Evolutionary conservation across 768 basidiomycete species (phyloP).

Genomic region (Galerina marginata): DNA sequence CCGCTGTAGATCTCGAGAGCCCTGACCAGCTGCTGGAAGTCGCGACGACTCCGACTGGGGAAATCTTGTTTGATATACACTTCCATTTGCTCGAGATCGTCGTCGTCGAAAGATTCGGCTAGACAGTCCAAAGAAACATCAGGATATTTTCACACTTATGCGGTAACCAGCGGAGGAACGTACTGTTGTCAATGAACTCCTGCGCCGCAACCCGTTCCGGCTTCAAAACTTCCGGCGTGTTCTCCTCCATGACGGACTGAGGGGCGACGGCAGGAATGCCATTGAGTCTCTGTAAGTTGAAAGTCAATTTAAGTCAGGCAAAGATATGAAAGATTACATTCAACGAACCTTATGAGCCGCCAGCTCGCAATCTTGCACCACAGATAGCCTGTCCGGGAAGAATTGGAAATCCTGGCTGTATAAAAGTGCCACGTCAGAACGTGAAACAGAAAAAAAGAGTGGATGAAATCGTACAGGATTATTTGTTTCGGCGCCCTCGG

Average conservation of each 20-base stretch:
- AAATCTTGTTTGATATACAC: slow-evolving; percentile 79
- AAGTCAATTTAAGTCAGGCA: neutral
- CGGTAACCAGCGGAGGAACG: neutral
- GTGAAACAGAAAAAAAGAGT: slow-evolving; percentile 23
- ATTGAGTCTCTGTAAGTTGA: slow-evolving; percentile 55
- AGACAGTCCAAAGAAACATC: too few relatives aligned
- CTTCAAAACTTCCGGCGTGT: slow-evolving; percentile 85
- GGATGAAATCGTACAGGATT: too few relatives aligned
- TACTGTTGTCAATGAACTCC: slow-evolving; percentile 86
- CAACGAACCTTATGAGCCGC: slow-evolving; percentile 73
- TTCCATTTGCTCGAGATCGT: slow-evolving; percentile 80
- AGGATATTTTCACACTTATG: too few relatives aligned
- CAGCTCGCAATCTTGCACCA: slow-evolving; percentile 86
- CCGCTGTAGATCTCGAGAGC: slow-evolving; percentile 73
- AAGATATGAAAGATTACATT: neutral
- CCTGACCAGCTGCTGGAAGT: slow-evolving; percentile 90
- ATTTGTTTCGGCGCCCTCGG: too few relatives aligned
- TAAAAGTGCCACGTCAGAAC: slow-evolving; percentile 6
- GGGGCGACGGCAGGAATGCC: slow-evolving; percentile 68
- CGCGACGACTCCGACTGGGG: slow-evolving; percentile 88
- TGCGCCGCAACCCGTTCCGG: slow-evolving; percentile 83
- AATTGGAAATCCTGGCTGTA: slow-evolving; percentile 95
- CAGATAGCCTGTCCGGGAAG: slow-evolving; percentile 80
- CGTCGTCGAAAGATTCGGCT: too few relatives aligned
- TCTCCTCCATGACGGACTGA: slow-evolving; percentile 71